Evolutionary conservation across 1,284 basidiomycete genomes (phyloP).

Genomic region (Cerioporus squamosus): DNA sequence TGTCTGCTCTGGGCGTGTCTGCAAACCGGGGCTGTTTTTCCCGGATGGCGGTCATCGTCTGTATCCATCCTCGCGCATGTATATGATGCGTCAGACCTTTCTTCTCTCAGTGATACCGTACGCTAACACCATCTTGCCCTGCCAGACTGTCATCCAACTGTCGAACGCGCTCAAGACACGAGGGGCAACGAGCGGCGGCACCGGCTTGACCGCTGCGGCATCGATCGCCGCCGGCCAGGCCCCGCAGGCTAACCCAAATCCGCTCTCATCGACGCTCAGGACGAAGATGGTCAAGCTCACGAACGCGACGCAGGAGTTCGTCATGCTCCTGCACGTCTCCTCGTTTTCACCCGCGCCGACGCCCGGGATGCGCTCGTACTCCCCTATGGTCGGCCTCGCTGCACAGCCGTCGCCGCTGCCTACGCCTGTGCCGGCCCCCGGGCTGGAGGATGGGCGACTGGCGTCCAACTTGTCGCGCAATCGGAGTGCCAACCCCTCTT

Average conservation of each 20-base stretch:
- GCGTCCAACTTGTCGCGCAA: slow-evolving; percentile 63
- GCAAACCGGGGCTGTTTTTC: background rate
- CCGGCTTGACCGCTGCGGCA: slow-evolving; percentile 7
- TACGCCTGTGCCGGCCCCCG: slow-evolving; percentile 20
- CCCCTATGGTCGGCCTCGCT: slow-evolving; percentile 49
- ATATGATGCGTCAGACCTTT: slow-evolving; percentile 1
- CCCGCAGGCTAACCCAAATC: slow-evolving; percentile 37
- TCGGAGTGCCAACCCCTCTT: slow-evolving; percentile 55
- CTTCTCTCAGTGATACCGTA: background rate
- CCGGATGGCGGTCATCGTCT: background rate
- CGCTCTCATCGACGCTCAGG: slow-evolving; percentile 61
- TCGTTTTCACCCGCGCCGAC: slow-evolving; percentile 66
- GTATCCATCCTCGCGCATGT: background rate
- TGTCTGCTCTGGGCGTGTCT: background rate
- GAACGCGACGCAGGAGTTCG: slow-evolving; percentile 78
- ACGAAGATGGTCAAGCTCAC: slow-evolving; percentile 73
- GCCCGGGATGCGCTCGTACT: slow-evolving; percentile 53
- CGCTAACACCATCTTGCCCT: slow-evolving; percentile 11
- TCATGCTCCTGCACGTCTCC: slow-evolving; percentile 79
- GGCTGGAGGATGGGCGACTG: slow-evolving; percentile 46
- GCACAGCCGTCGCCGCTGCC: slow-evolving; percentile 24
- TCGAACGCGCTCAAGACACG: slow-evolving; percentile 69
- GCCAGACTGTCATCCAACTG: slow-evolving; percentile 68
- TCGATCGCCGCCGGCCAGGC: slow-evolving; percentile 4
- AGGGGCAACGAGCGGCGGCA: slow-evolving; percentile 37